Evolutionary conservation across 345 rosid genomes (phyloP).

Genomic region (Melaleuca quinquenervia): DNA sequence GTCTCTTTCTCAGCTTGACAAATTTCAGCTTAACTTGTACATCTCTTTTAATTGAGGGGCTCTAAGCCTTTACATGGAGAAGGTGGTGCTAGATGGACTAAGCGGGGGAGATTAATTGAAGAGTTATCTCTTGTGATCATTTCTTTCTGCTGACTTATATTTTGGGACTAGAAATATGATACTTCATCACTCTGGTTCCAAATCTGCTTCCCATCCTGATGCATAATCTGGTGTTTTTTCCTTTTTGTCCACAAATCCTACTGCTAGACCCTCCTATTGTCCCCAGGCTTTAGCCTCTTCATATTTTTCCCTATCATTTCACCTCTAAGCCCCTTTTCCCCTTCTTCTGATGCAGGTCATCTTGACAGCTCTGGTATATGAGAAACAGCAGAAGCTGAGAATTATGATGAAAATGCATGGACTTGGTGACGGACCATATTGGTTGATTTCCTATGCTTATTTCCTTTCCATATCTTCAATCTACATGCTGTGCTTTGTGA

Average conservation of each 20-base stretch:
- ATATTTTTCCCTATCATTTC: neutral
- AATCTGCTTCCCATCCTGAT: neutral
- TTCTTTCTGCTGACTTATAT: neutral
- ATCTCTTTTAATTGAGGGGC: neutral
- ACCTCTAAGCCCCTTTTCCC: neutral
- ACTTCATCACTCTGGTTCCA: neutral
- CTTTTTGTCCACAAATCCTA: neutral
- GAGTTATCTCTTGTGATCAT: neutral
- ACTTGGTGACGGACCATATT: conserved; percentile 91
- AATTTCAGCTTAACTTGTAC: neutral
- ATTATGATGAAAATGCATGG: conserved; percentile 99
- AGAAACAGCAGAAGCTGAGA: conserved; percentile 69
- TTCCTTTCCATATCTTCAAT: conserved; percentile 52
- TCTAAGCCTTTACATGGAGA: neutral
- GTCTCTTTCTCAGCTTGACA: neutral
- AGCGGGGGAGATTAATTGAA: neutral
- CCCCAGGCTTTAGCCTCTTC: neutral
- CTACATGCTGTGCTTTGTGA: conserved; percentile 57
- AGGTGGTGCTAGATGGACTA: neutral
- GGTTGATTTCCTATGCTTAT: conserved; percentile 83
- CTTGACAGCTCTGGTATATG: conserved; percentile 63
- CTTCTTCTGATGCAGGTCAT: conserved; percentile 40
- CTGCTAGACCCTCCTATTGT: neutral
- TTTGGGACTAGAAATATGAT: neutral
- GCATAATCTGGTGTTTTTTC: neutral